These are phyloP conservation scores for Keithomyces neogunnii DNA, from an alignment of 2,329 filamentous ascomycete species.

Conservation along the genomic window DNA sequence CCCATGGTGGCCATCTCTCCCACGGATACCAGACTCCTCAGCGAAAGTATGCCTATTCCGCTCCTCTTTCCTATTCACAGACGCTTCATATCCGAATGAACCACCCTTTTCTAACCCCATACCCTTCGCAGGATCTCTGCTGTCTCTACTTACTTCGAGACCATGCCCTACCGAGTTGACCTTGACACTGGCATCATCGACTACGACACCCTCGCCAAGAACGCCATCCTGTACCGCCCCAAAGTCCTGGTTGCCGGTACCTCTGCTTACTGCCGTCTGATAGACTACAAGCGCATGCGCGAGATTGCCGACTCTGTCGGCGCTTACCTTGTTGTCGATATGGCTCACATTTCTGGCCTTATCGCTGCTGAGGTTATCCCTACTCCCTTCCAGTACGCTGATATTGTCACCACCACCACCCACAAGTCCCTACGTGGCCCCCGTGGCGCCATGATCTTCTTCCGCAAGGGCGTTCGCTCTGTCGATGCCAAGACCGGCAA, in stretches of 20 bases:
- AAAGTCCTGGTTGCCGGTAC: constrained; percentile 96
- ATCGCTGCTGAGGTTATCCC: constrained; percentile 90
- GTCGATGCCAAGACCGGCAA: constrained; percentile 87
- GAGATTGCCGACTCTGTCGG: constrained; percentile 90
- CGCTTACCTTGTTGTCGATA: constrained; percentile 92
- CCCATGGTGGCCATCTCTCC: constrained; percentile 87
- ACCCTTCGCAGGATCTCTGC: constrained; percentile 66
- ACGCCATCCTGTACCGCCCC: constrained; percentile 84
- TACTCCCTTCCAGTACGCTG: constrained; percentile 84
- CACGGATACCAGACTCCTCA: constrained; percentile 96
- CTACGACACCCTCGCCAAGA: constrained; percentile 86
- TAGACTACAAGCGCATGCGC: constrained; percentile 94
- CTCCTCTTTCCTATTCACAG: background rate
- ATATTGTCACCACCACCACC: constrained; percentile 96
- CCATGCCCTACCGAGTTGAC: constrained; percentile 89
- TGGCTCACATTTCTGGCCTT: constrained; percentile 97
- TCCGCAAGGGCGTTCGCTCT: constrained; percentile 90
- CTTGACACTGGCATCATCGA: constrained; percentile 92
- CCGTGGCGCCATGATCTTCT: constrained; percentile 99
- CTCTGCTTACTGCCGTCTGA: constrained; percentile 94
- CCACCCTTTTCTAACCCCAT: background rate
- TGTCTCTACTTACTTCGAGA: constrained; percentile 98
- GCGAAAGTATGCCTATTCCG: constrained; percentile 58
- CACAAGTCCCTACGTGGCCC: constrained; percentile 98
- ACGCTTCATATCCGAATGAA: background rate